phyloP scores from a whole-genome alignment of 2,329 filamentous ascomycete genomes.

The Penicillium sp. region DNA sequence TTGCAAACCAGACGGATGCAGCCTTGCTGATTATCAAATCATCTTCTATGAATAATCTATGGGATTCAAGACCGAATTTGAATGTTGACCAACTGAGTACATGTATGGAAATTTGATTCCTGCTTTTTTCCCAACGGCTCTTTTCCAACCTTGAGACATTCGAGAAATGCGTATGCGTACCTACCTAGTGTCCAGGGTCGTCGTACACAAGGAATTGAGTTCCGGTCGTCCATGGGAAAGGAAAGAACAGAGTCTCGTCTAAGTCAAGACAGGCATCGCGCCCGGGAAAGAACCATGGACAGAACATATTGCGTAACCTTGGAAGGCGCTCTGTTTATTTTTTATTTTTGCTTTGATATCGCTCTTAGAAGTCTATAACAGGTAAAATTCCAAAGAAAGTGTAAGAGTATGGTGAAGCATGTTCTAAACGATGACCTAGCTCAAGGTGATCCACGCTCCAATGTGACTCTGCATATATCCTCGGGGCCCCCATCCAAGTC shows the following conservation, averaged over 20 bases:
- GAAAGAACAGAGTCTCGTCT: neutral
- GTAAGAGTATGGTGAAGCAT: neutral
- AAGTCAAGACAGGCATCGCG: conserved; percentile 11
- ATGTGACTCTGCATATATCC: conserved; percentile 7
- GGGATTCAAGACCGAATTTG: neutral
- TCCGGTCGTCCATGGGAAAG: conserved; percentile 2
- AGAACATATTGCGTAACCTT: no score
- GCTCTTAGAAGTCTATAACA: neutral
- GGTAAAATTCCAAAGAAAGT: neutral
- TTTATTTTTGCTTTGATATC: neutral
- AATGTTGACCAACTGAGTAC: neutral
- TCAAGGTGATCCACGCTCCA: neutral
- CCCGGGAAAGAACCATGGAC: conserved; percentile 8
- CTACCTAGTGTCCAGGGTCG: neutral
- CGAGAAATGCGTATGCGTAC: neutral
- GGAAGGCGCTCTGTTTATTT: neutral
- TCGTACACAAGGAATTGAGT: neutral
- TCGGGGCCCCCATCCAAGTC: neutral
- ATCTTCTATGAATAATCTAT: neutral
- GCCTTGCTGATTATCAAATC: neutral
- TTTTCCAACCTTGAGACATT: neutral
- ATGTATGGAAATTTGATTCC: no score
- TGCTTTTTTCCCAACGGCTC: no score
- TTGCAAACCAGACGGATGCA: neutral
- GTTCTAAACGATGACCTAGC: neutral